Evolutionary conservation across 2,329 filamentous ascomycete species (phyloP).

Genomic region (Fusarium nematophilum): DNA sequence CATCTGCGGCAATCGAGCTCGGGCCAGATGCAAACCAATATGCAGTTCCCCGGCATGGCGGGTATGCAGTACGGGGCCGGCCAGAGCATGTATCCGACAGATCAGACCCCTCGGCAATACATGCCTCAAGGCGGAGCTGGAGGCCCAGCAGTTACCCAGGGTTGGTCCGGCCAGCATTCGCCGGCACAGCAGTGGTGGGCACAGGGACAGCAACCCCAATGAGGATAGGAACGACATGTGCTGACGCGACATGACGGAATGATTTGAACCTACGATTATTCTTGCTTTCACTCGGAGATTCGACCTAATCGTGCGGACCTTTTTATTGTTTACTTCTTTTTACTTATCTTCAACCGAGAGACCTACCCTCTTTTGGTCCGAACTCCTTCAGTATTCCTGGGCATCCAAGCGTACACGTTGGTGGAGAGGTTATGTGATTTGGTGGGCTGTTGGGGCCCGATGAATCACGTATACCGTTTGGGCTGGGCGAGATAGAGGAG

Average conservation of each 20-base stretch:
- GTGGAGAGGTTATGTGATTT: conserved; percentile 52
- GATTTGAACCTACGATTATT: conserved; percentile 30
- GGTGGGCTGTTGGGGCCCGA: conserved; percentile 43
- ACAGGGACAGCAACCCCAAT: conserved; percentile 61
- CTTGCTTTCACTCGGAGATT: conserved; percentile 24
- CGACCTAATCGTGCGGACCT: conserved; percentile 20
- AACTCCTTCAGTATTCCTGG: conserved; percentile 47
- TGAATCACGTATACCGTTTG: conserved; percentile 50
- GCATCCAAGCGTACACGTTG: conserved; percentile 51
- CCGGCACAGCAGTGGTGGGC: conserved; percentile 69
- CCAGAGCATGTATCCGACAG: conserved; percentile 69
- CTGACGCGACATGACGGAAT: conserved; percentile 39
- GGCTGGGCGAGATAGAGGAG: conserved; percentile 54
- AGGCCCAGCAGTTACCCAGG: conserved; percentile 62
- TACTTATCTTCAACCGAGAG: conserved; percentile 26
- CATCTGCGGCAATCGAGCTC: conserved; percentile 69
- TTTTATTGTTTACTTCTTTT: conserved; percentile 30
- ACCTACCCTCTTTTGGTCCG: conserved; percentile 40
- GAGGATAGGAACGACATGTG: conserved; percentile 5
- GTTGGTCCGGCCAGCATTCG: conserved; percentile 71
- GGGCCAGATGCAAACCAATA: conserved; percentile 66
- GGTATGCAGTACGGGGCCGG: conserved; percentile 67
- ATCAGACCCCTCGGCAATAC: conserved; percentile 74
- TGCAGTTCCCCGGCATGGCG: conserved; percentile 74
- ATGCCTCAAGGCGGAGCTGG: conserved; percentile 71